Evolutionary conservation across 169 alveolate species (phyloP).

Genomic region (Plasmodium vivax): DNA sequence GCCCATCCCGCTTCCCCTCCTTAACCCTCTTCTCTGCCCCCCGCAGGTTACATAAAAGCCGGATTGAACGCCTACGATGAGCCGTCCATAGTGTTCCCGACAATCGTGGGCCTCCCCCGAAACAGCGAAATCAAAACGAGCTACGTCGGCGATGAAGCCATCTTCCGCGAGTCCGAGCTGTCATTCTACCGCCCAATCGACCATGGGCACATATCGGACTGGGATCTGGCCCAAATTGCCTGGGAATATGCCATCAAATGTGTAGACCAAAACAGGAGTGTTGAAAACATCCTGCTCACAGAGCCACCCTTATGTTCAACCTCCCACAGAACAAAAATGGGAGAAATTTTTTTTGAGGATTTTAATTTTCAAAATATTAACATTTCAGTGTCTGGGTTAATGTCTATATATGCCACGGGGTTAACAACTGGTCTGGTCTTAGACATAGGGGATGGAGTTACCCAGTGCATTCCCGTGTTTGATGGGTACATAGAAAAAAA

Average conservation of each 20-base stretch:
- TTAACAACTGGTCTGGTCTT: constrained; percentile 90
- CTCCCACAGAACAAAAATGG: constrained; percentile 80
- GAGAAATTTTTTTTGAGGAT: constrained; percentile 89
- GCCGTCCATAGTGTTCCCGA: constrained; percentile 54
- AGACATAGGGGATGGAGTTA: constrained; percentile 91
- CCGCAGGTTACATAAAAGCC: constrained; percentile 53
- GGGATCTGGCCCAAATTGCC: constrained; percentile 37
- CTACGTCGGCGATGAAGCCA: constrained; percentile 77
- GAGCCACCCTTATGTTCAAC: constrained; percentile 82
- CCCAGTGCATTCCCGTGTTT: constrained; percentile 90
- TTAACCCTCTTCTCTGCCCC: neutral
- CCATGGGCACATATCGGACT: constrained; percentile 74
- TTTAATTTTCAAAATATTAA: constrained; percentile 85
- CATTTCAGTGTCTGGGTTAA: constrained; percentile 87
- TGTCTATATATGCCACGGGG: constrained; percentile 91
- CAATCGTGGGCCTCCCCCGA: constrained; percentile 30
- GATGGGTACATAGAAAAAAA: constrained; percentile 90
- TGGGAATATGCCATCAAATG: constrained; percentile 64
- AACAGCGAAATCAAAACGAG: neutral
- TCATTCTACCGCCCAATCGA: constrained; percentile 78
- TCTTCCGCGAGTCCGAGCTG: constrained; percentile 64
- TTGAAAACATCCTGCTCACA: constrained; percentile 75
- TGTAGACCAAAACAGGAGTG: constrained; percentile 25
- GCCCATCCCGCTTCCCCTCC: neutral
- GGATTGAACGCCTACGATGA: constrained; percentile 18